These are phyloP conservation scores for Claviceps humidiphila DNA, from an alignment of 2,329 filamentous ascomycete species.

Conservation along the genomic window DNA sequence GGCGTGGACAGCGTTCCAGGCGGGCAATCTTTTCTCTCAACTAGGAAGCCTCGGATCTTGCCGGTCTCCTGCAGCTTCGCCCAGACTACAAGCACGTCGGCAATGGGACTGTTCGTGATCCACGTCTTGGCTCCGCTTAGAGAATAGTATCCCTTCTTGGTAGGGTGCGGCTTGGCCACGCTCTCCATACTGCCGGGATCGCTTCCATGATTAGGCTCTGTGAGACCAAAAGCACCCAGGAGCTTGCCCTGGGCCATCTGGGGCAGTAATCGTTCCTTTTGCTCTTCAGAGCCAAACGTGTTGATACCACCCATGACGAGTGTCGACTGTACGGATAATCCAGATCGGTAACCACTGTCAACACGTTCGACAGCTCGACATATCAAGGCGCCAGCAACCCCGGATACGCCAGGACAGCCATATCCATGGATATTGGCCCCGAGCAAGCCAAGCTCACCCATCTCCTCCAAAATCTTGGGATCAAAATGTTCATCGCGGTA, in stretches of 20 bases:
- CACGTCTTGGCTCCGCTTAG: slow-evolving; percentile 80
- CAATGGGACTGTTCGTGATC: slow-evolving; percentile 90
- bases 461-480: slow-evolving; percentile 71
- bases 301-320: slow-evolving; percentile 88
- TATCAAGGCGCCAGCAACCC: slow-evolving; percentile 79
- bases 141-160: slow-evolving; percentile 68
- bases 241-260: slow-evolving; percentile 70
- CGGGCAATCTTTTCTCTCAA: slow-evolving; percentile 76
- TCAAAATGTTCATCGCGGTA: slow-evolving; percentile 81
- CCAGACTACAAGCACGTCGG: slow-evolving; percentile 79
- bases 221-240: slow-evolving; percentile 77
- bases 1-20: slow-evolving; percentile 85
- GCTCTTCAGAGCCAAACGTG: slow-evolving; percentile 74
- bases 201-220: slow-evolving; percentile 85
- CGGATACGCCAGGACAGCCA: slow-evolving; percentile 76
- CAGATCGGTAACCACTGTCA: slow-evolving; percentile 82
- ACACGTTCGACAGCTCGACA: slow-evolving; percentile 83
- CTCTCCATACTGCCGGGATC: slow-evolving; percentile 90
- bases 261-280: slow-evolving; percentile 74
- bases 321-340: slow-evolving; percentile 87
- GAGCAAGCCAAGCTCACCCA: slow-evolving; percentile 82
- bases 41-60: slow-evolving; percentile 85
- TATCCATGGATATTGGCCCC: slow-evolving; percentile 80
- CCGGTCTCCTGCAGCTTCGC: slow-evolving; percentile 83
- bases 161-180: slow-evolving; percentile 68